Conservation (phyloP, 805 yeast genomes). For the Hanseniaspora valbyensis region DNA sequence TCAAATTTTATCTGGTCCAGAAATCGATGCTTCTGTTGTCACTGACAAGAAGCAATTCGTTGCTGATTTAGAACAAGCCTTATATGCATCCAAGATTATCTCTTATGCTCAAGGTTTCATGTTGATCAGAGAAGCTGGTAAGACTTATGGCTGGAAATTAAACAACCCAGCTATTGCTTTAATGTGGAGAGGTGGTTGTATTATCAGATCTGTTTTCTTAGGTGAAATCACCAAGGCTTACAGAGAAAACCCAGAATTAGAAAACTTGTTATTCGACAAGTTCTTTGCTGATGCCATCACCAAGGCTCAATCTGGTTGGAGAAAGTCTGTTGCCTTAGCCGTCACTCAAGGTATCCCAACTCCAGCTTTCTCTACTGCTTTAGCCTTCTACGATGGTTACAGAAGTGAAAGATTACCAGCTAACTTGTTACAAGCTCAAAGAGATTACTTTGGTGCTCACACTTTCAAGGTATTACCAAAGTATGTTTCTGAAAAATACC, state of each 20-base stretch:
- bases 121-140: conserved; percentile 97
- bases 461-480: conserved; percentile 93
- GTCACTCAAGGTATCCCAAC: conserved; percentile 85
- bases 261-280: conserved; percentile 89
- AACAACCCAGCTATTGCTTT: conserved; percentile 97
- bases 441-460: conserved; percentile 99
- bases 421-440: conserved; percentile 96
- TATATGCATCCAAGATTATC: conserved; percentile 95
- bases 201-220: conserved; percentile 95
- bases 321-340: conserved; percentile 71
- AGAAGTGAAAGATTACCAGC: conserved; percentile 94
- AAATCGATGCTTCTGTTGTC: conserved; percentile 42
- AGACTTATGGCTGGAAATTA: conserved; percentile 91
- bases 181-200: conserved; percentile 99
- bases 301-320: conserved; percentile 94
- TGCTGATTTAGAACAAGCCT: conserved; percentile 93
- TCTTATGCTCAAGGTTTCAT: conserved; percentile 99
- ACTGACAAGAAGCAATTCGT: conserved; percentile 74
- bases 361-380: conserved; percentile 95
- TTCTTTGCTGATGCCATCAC: conserved; percentile 85
- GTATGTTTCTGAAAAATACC: conserved; percentile 60
- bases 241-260: conserved; percentile 85
- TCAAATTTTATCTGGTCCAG: conserved; percentile 67
- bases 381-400: conserved; percentile 97
- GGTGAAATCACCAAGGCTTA: conserved; percentile 95